These are phyloP conservation scores for Citrus maxima DNA, from an alignment of 345 rosid species.

Conservation along the genomic window DNA sequence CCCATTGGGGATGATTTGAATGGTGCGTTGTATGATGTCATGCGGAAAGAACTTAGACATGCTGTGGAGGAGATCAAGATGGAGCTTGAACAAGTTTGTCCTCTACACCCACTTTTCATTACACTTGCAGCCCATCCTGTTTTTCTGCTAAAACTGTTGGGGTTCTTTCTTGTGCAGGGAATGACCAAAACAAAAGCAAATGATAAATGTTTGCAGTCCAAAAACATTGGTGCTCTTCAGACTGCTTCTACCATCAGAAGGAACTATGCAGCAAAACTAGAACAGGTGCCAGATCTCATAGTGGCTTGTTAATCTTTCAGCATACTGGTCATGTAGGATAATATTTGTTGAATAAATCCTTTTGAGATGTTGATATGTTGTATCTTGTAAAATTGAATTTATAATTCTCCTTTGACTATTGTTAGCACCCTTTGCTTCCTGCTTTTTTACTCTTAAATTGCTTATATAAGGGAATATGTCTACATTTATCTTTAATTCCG, in stretches of 20 bases:
- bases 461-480: too few species aligned
- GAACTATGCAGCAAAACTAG: constrained; percentile 51
- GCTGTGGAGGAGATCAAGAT: constrained; percentile 66
- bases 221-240: constrained; percentile 36
- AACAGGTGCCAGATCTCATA: constrained; percentile 42
- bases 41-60: constrained; percentile 67
- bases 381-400: neutral
- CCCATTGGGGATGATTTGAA: constrained; percentile 43
- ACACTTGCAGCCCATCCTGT: neutral
- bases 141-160: constrained; percentile 14
- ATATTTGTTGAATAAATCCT: constrained; percentile 6
- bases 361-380: neutral
- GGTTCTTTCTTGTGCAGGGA: constrained; percentile 40
- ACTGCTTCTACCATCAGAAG: constrained; percentile 45
- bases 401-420: neutral
- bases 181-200: constrained; percentile 35
- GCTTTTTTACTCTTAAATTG: too few species aligned
- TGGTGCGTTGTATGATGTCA: constrained; percentile 49
- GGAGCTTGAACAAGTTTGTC: constrained; percentile 57
- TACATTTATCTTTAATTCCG: too few species aligned
- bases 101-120: constrained; percentile 4
- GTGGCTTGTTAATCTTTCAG: neutral
- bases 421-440: too few species aligned
- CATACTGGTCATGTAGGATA: neutral
- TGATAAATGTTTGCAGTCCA: constrained; percentile 32